These are phyloP conservation scores for Tanacetum coccineum DNA, from an alignment of 129 eudicot genomes.

Conservation along the genomic window DNA sequence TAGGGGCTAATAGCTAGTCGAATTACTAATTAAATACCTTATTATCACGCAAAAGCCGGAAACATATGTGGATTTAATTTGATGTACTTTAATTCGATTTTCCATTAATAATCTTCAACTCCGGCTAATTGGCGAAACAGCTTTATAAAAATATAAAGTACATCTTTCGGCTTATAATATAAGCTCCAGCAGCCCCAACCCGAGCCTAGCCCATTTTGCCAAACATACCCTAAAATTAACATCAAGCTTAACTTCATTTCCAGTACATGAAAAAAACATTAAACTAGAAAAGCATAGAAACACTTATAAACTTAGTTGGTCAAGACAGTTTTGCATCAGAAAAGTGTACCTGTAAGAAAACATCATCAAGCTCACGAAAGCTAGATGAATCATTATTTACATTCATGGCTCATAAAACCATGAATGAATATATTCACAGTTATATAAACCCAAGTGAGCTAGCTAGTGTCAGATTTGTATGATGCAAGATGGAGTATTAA, in stretches of 20 bases:
- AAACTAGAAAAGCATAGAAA: neutral
- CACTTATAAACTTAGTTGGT: neutral
- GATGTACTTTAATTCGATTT: no score
- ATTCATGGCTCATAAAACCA: slow-evolving; percentile 18
- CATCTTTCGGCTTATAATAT: no score
- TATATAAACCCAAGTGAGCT: slow-evolving; percentile 13
- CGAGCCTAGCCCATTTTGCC: no score
- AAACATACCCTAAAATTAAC: no score
- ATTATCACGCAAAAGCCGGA: no score
- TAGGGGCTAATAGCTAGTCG: no score
- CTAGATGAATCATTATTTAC: slow-evolving; percentile 26
- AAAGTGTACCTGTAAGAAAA: slow-evolving; percentile 55
- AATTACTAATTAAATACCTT: no score
- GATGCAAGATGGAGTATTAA: neutral
- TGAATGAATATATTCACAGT: neutral
- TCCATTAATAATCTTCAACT: no score
- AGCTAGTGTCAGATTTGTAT: neutral
- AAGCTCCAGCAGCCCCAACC: no score
- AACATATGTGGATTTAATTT: no score
- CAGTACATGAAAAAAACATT: slow-evolving; percentile 11
- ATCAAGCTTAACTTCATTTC: neutral
- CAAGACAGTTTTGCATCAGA: slow-evolving; percentile 14
- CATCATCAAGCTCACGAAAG: slow-evolving; percentile 75
- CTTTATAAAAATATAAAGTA: no score
- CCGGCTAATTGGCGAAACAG: no score